Conservation (phyloP, 371 early-diverging fungal genomes). For the Mucor saturninus region DNA sequence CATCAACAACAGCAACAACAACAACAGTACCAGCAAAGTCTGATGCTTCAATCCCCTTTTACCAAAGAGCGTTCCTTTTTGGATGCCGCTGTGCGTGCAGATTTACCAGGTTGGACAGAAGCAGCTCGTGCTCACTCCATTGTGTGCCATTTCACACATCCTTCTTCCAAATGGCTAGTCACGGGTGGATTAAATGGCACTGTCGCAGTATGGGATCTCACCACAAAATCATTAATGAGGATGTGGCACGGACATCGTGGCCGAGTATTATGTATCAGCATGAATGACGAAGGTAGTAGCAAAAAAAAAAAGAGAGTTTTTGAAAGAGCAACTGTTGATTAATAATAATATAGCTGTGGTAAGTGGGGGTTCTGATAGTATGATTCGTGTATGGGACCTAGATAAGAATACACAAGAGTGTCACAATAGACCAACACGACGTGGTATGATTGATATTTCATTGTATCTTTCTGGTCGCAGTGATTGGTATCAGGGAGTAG, state of each 20-base stretch:
- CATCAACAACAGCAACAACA: background rate
- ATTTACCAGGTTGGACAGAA: constrained; percentile 10
- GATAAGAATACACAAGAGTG: constrained; percentile 11
- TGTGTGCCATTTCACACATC: constrained; percentile 55
- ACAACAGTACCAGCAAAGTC: constrained; percentile 1
- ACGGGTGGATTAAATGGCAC: constrained; percentile 63
- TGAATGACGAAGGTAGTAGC: constrained; percentile 53
- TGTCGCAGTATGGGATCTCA: constrained; percentile 58
- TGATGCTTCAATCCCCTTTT: constrained; percentile 40
- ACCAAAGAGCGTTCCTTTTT: constrained; percentile 29
- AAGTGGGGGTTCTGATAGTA: constrained; percentile 61
- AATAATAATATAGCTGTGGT: constrained; percentile 45
- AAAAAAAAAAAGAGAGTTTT: background rate
- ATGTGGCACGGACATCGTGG: constrained; percentile 61
- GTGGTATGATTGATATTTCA: constrained; percentile 54
- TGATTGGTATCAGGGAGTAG: constrained; percentile 63
- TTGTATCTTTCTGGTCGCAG: constrained; percentile 44
- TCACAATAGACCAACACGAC: constrained; percentile 15
- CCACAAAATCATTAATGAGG: constrained; percentile 31
- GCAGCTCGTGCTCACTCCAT: constrained; percentile 38
- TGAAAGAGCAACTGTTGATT: background rate
- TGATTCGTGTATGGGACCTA: constrained; percentile 64
- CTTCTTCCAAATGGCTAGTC: constrained; percentile 47
- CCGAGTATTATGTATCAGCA: constrained; percentile 59
- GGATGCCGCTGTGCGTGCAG: background rate